A percentile compares a stretch with the other conserved stretches of the same genome.
These are phyloP conservation scores for Penicillium aurantiogriseum DNA, from an alignment of 2,329 filamentous ascomycete genomes.

Conservation along the genomic window DNA sequence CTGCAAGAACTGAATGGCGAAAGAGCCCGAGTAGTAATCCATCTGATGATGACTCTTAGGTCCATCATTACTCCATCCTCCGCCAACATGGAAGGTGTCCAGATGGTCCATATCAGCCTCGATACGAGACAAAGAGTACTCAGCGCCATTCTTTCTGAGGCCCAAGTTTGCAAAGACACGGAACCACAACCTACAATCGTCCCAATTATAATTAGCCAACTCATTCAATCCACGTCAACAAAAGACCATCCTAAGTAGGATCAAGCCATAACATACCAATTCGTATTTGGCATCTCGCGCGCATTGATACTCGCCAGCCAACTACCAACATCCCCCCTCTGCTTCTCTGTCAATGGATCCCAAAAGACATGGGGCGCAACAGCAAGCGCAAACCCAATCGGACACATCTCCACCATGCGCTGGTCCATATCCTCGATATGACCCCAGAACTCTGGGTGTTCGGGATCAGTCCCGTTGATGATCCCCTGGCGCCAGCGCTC, in stretches of 20 bases:
- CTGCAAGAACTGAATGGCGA: constrained; percentile 78
- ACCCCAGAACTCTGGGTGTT: constrained; percentile 72
- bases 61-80: constrained; percentile 79
- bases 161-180: constrained; percentile 80
- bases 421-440: constrained; percentile 74
- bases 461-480: constrained; percentile 68
- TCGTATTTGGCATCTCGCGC: constrained; percentile 68
- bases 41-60: constrained; percentile 77
- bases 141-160: constrained; percentile 70
- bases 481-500: constrained; percentile 69
- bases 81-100: constrained; percentile 77
- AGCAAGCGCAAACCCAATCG: constrained; percentile 71
- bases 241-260: neutral
- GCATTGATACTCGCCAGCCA: constrained; percentile 79
- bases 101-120: constrained; percentile 75
- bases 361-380: constrained; percentile 65
- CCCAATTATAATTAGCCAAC: neutral
- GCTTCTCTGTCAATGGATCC: constrained; percentile 61
- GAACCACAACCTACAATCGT: constrained; percentile 70
- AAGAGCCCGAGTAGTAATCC: constrained; percentile 81
- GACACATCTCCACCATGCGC: constrained; percentile 82
- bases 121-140: constrained; percentile 66
- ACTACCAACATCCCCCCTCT: constrained; percentile 64
- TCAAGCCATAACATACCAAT: constrained; percentile 48
- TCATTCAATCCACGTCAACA: neutral